A percentile compares a stretch with the other conserved stretches of the same genome.
Conservation (phyloP, 345 rosid species). For the Rhodamnia rubescens region DNA sequence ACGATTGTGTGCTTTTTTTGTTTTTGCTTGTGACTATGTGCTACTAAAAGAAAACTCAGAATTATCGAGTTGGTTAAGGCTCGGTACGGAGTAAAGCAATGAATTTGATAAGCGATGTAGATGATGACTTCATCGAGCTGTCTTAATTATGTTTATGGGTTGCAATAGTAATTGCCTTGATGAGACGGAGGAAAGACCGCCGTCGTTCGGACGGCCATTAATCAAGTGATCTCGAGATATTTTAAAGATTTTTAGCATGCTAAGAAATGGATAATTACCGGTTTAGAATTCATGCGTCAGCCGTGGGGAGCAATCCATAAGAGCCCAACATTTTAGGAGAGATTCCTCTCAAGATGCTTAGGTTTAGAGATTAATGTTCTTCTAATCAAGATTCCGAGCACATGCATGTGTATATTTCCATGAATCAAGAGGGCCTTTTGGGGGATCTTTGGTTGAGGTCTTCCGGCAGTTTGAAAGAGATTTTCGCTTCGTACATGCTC, state of each 20-base stretch:
- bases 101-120: neutral
- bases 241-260: neutral
- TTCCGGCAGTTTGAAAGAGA: neutral
- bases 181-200: neutral
- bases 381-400: neutral
- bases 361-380: neutral
- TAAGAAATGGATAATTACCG: neutral
- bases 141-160: neutral
- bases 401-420: neutral
- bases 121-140: neutral
- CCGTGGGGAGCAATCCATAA: neutral
- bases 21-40: neutral
- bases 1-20: neutral
- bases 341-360: neutral
- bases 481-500: neutral
- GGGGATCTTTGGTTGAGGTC: neutral
- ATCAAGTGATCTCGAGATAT: neutral
- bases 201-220: neutral
- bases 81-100: neutral
- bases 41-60: neutral
- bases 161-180: neutral
- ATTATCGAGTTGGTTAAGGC: neutral
- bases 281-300: neutral
- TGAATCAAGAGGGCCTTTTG: neutral
- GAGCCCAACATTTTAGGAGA: neutral